Conservation (phyloP, 306 rosid species). For the Quillaja saponaria region DNA sequence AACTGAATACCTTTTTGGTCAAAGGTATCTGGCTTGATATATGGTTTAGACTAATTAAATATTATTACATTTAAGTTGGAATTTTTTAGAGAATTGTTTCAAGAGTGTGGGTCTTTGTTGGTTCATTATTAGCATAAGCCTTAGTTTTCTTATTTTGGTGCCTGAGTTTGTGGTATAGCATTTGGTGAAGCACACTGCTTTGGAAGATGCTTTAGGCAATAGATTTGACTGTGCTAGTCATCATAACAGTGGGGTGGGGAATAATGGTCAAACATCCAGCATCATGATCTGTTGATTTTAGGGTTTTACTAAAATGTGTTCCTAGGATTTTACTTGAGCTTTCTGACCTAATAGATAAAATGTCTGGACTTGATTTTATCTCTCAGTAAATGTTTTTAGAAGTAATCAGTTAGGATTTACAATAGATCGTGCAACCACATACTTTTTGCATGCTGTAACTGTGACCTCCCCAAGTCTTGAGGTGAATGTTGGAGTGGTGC, state of each 20-base stretch:
- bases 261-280: not conserved
- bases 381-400: too few species aligned
- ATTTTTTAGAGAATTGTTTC: constrained; percentile 5
- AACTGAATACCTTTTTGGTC: constrained; percentile 8
- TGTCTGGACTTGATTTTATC: not conserved
- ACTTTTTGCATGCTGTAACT: too few species aligned
- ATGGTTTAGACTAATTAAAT: too few species aligned
- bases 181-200: constrained; percentile 13
- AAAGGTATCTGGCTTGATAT: not conserved
- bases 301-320: too few species aligned
- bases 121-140: not conserved
- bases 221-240: constrained; percentile 9
- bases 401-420: too few species aligned
- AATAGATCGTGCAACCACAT: too few species aligned
- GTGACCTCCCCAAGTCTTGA: too few species aligned
- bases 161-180: constrained; percentile 10
- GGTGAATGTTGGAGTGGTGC: too few species aligned
- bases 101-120: not conserved
- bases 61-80: not conserved
- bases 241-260: constrained; percentile 2
- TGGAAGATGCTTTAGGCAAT: not conserved
- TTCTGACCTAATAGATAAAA: constrained; percentile 6
- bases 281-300: constrained; percentile 1
- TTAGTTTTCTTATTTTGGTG: constrained; percentile 21
- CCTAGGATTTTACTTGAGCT: constrained; percentile 1